Conservation (phyloP, 116 monocot genomes). For the Posidonia oceanica region DNA sequence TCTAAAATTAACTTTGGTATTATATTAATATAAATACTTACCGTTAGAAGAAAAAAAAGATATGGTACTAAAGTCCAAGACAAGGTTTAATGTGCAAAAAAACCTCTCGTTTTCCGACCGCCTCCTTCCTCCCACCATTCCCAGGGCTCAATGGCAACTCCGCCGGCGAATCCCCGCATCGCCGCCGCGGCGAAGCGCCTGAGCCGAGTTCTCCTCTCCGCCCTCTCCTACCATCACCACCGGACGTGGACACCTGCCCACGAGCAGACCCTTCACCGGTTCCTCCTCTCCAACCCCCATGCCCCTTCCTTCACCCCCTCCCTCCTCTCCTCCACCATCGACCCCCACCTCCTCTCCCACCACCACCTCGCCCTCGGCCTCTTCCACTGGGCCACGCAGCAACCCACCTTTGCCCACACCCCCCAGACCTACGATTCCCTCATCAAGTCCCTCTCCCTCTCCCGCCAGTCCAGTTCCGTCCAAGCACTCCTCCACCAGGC, state of each 20-base stretch:
- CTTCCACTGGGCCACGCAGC: slow-evolving; percentile 51
- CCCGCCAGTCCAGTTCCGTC: slow-evolving; percentile 18
- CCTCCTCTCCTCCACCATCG: slow-evolving; percentile 42
- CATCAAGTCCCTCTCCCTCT: slow-evolving; percentile 34
- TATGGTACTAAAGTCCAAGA: too few species aligned
- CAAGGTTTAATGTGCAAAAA: too few species aligned
- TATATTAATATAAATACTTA: too few species aligned
- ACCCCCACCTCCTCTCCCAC: slow-evolving; percentile 47
- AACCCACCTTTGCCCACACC: slow-evolving; percentile 37
- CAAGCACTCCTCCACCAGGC: slow-evolving; percentile 28
- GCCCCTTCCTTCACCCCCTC: slow-evolving; percentile 14
- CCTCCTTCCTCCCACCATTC: too few species aligned
- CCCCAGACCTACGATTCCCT: slow-evolving; percentile 30
- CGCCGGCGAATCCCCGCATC: background rate
- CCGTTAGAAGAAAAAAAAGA: too few species aligned
- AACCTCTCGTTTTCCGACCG: too few species aligned
- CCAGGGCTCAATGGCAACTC: background rate
- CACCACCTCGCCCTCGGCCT: slow-evolving; percentile 35
- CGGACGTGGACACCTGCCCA: slow-evolving; percentile 8
- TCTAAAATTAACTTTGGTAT: too few species aligned
- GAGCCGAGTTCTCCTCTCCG: slow-evolving; percentile 12
- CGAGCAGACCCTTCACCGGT: slow-evolving; percentile 7
- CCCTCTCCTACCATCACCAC: background rate
- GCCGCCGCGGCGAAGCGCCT: slow-evolving; percentile 7
- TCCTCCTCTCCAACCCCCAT: slow-evolving; percentile 5